Conservation (phyloP, 179 eudicot genomes). For the Spergularia azorica region DNA sequence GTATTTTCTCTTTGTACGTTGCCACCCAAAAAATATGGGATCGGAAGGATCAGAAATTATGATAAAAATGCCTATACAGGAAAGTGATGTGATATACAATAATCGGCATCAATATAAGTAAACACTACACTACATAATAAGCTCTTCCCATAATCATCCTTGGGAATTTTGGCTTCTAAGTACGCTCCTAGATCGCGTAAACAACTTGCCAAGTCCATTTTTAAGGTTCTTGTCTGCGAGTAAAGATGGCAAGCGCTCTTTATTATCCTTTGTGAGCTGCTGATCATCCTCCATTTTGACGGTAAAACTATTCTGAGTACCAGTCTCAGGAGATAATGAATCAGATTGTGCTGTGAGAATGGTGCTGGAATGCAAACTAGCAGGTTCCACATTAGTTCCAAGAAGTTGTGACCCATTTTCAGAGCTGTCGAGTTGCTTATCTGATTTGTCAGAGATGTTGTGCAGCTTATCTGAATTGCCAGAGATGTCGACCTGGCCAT, state of each 20-base stretch:
- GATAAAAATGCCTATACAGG: constrained; percentile 34
- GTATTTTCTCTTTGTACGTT: constrained; percentile 9
- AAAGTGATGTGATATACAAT: constrained; percentile 21
- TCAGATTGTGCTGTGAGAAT: constrained; percentile 13
- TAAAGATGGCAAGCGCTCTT: constrained; percentile 13
- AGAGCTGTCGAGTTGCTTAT: constrained; percentile 20
- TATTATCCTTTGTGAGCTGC: constrained; percentile 5
- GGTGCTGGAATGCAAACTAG: constrained; percentile 8
- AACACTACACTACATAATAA: constrained; percentile 17
- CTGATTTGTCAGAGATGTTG: constrained; percentile 29
- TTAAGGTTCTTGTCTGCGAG: constrained; percentile 27
- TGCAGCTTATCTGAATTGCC: constrained; percentile 27
- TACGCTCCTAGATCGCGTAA: constrained; percentile 32
- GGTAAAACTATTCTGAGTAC: constrained; percentile 1
- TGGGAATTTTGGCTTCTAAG: constrained; percentile 26
- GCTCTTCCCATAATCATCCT: constrained; percentile 1
- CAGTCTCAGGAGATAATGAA: constrained; percentile 23
- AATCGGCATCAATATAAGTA: constrained; percentile 4
- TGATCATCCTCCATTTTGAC: not conserved
- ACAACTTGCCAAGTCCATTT: constrained; percentile 33
- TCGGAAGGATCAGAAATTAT: constrained; percentile 10
- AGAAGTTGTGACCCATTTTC: constrained; percentile 22
- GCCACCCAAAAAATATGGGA: constrained; percentile 21
- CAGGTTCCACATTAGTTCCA: constrained; percentile 8
- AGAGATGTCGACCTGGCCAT: constrained; percentile 19